phyloP scores from a whole-genome alignment of 768 basidiomycete species.

The Lactarius akahatsu region DNA sequence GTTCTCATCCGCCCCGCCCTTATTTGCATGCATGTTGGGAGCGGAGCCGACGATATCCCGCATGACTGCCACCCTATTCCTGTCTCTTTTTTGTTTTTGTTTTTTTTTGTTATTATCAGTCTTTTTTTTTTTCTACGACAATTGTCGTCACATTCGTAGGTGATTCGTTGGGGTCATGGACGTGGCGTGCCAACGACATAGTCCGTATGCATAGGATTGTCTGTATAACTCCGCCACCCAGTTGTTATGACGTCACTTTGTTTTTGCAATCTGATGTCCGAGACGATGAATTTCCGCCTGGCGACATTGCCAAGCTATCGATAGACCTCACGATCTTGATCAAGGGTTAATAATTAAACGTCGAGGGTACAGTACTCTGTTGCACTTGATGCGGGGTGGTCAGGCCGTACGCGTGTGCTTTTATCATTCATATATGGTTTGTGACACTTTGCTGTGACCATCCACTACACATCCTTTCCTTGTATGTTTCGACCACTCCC shows the following conservation, averaged over 20 bases:
- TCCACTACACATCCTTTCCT: not conserved
- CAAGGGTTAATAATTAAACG: not conserved
- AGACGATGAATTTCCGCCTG: not conserved
- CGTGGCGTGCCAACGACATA: not conserved
- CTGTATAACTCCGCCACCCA: constrained; percentile 1
- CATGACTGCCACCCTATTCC: constrained; percentile 8
- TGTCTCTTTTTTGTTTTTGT: not conserved
- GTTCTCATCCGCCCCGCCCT: not conserved
- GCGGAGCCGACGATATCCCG: constrained; percentile 24
- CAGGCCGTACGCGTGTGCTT: not conserved
- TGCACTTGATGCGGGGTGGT: no score
- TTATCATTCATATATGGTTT: not conserved
- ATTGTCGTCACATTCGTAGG: constrained; percentile 5
- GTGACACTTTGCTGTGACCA: not conserved
- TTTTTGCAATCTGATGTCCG: not conserved
- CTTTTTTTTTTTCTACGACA: not conserved
- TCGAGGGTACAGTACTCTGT: no score
- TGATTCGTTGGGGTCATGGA: constrained; percentile 9
- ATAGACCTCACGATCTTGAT: not conserved
- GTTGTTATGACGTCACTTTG: constrained; percentile 12
- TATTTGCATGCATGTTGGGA: constrained; percentile 4
- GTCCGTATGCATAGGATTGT: not conserved
- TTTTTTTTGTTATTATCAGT: not conserved
- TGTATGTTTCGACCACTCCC: not conserved
- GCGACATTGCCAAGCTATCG: not conserved